Conservation (phyloP, 1,284 basidiomycete species). For the Apiotrichum laibachii region DNA sequence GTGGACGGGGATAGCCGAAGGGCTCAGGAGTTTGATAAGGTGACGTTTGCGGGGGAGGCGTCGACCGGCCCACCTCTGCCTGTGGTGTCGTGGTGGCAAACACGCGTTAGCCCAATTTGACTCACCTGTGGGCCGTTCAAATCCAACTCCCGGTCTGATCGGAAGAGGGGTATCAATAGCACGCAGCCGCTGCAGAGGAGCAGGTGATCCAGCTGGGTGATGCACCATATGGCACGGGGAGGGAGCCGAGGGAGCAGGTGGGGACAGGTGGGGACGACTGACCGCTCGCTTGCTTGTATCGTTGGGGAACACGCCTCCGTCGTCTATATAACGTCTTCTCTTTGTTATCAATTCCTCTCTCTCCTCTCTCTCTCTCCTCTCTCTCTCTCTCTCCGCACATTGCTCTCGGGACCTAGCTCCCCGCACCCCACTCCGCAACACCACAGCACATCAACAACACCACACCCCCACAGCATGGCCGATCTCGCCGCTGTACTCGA, state of each 20-base stretch:
- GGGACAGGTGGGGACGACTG: no score
- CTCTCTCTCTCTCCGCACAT: background rate
- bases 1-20: background rate
- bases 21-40: background rate
- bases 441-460: background rate
- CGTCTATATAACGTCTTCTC: background rate
- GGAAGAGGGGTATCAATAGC: background rate
- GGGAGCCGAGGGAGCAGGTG: no score
- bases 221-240: no score
- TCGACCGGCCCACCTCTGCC: no score
- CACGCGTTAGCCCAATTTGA: no score
- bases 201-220: no score
- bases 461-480: conserved; percentile 14
- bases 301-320: no score
- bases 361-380: background rate
- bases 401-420: no score
- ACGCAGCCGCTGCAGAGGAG: background rate
- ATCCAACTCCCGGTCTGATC: background rate
- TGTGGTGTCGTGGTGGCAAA: background rate
- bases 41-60: background rate
- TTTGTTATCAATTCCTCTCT: background rate
- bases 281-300: no score
- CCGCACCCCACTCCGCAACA: no score
- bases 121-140: background rate
- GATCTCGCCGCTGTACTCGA: conserved; percentile 35